Evolutionary conservation across 2,329 filamentous ascomycete species (phyloP).

Genomic region (Saccharata proteae): DNA sequence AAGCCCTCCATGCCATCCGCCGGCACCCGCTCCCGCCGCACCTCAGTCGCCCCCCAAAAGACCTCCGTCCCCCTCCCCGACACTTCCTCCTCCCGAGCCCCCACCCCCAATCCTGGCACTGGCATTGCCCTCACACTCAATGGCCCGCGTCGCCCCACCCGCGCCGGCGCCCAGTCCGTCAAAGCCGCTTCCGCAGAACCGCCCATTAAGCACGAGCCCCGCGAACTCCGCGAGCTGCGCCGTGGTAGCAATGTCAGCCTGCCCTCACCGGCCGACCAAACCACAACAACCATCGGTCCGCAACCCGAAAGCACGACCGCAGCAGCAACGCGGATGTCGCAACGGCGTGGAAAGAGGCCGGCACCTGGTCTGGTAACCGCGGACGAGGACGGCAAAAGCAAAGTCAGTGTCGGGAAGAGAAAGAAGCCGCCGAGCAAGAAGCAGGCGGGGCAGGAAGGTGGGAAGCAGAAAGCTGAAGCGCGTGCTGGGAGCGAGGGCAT

Average conservation of each 20-base stretch:
- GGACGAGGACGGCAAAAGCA: constrained; percentile 46
- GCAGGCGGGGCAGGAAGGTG: constrained; percentile 50
- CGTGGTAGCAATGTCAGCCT: constrained; percentile 35
- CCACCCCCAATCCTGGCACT: background rate
- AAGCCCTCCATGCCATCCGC: constrained; percentile 1
- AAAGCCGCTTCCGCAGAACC: constrained; percentile 40
- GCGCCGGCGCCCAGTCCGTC: constrained; percentile 13
- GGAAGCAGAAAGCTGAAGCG: constrained; percentile 51
- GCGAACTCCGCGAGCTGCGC: constrained; percentile 25
- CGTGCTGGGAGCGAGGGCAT: constrained; percentile 37
- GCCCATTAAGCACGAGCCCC: constrained; percentile 24
- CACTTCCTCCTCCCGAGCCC: background rate
- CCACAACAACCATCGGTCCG: no score
- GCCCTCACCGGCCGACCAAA: constrained; percentile 16
- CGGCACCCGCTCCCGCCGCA: constrained; percentile 5
- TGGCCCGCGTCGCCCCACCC: no score
- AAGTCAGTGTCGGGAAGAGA: constrained; percentile 56
- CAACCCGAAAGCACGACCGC: no score
- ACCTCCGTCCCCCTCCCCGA: constrained; percentile 9
- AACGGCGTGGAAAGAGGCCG: constrained; percentile 49
- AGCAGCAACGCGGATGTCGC: constrained; percentile 18
- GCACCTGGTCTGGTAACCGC: constrained; percentile 61
- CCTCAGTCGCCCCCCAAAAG: constrained; percentile 10
- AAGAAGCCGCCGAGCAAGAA: constrained; percentile 47
- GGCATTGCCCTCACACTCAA: no score